Percentiles rank a stretch among this genome's conserved stretches.
Evolutionary conservation across 352 stramenopile species (phyloP).

Genomic region (Globisporangium parvum): DNA sequence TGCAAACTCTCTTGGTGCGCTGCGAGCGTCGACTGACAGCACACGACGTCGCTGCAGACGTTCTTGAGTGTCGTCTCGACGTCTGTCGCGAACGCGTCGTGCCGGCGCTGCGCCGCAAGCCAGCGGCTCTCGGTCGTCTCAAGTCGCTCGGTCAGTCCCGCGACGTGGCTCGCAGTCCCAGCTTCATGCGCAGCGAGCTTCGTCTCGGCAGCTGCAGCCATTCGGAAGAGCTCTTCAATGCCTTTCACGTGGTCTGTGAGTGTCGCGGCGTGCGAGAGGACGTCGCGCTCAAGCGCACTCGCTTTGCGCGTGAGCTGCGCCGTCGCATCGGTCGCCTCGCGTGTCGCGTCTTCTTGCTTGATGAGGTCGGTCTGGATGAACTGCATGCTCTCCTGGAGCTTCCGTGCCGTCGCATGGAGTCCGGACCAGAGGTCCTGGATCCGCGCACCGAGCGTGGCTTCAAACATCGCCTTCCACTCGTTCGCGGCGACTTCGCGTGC

Average conservation of each 20-base stretch:
- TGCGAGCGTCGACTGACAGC: slow-evolving; percentile 21
- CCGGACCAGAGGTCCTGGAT: slow-evolving; percentile 55
- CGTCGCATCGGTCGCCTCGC: slow-evolving; percentile 25
- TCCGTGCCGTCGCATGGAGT: slow-evolving; percentile 26
- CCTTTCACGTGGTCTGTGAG: slow-evolving; percentile 22
- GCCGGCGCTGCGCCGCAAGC: slow-evolving; percentile 8
- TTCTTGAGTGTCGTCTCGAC: slow-evolving; percentile 27
- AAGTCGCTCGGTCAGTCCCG: slow-evolving; percentile 19
- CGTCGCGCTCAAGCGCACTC: slow-evolving; percentile 16
- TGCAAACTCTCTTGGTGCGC: slow-evolving; percentile 28
- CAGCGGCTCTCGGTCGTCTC: slow-evolving; percentile 18
- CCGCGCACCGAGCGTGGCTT: slow-evolving; percentile 32
- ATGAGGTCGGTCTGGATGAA: slow-evolving; percentile 44
- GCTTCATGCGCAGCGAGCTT: slow-evolving; percentile 24
- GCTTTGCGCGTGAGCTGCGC: slow-evolving; percentile 22
- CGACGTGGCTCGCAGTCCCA: slow-evolving; percentile 14
- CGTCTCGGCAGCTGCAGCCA: too few relatives aligned
- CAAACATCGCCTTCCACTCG: slow-evolving; percentile 52
- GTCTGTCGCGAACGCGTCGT: slow-evolving; percentile 21
- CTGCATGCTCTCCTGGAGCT: slow-evolving; percentile 30
- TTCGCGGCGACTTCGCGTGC: slow-evolving; percentile 39
- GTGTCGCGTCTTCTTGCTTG: slow-evolving; percentile 30
- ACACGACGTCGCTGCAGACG: slow-evolving; percentile 21
- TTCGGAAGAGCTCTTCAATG: slow-evolving; percentile 24
- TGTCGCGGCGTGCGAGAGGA: slow-evolving; percentile 11